phyloP scores from a whole-genome alignment of 208 protist genomes.

The Leishmania braziliensis region DNA sequence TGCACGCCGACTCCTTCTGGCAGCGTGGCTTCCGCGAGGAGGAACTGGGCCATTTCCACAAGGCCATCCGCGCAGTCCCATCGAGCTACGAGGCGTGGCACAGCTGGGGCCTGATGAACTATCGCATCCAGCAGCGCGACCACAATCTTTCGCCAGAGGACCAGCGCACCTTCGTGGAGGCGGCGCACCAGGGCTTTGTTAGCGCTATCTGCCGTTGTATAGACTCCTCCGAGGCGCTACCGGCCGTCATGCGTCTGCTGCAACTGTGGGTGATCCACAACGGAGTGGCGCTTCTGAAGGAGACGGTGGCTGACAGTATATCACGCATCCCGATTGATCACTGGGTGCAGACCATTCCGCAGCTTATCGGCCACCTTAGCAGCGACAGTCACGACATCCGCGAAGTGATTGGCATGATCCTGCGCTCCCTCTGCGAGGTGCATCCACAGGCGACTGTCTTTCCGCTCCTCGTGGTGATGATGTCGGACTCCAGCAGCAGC shows the following conservation, averaged over 20 bases:
- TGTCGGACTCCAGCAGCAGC: constrained; percentile 61
- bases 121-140: constrained; percentile 92
- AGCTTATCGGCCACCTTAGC: constrained; percentile 99
- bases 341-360: constrained; percentile 99
- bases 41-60: constrained; percentile 80
- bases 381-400: constrained; percentile 90
- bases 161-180: constrained; percentile 82
- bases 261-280: constrained; percentile 98
- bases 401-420: constrained; percentile 94
- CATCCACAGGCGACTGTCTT: constrained; percentile 99
- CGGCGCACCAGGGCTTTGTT: constrained; percentile 97
- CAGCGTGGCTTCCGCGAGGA: constrained; percentile 69
- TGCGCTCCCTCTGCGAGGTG: constrained; percentile 93
- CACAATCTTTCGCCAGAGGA: constrained; percentile 67
- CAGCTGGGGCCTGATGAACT: constrained; percentile 98
- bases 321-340: constrained; percentile 96
- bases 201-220: constrained; percentile 93
- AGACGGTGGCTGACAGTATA: constrained; percentile 94
- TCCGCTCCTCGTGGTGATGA: constrained; percentile 97
- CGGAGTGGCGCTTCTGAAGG: constrained; percentile 81
- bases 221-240: constrained; percentile 79
- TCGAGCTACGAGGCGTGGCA: constrained; percentile 96
- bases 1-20: constrained; percentile 86
- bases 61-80: constrained; percentile 80
- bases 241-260: constrained; percentile 98